phyloP scores from a whole-genome alignment of 2,329 filamentous ascomycete genomes.

The Delphinella strobiligena region DNA sequence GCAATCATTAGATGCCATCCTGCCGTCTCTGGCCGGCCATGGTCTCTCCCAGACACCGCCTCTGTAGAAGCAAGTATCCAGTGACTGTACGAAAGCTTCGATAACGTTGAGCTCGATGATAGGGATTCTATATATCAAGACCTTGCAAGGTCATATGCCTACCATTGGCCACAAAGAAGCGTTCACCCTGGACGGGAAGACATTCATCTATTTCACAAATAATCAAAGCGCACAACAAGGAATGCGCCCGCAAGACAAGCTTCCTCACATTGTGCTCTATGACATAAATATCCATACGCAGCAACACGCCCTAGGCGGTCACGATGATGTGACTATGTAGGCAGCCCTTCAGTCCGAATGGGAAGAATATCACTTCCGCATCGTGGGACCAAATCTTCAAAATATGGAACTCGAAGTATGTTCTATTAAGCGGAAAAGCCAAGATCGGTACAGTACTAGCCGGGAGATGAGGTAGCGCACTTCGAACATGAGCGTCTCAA shows the following conservation, averaged over 20 bases:
- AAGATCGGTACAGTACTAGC: not conserved
- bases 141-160: not conserved
- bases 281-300: not conserved
- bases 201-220: not conserved
- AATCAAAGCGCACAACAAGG: not conserved
- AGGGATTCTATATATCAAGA: not conserved
- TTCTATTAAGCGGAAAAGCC: constrained; percentile 8
- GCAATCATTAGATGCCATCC: not conserved
- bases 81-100: not conserved
- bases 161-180: not conserved
- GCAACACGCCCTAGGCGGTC: not conserved
- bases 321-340: not conserved
- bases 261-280: not conserved
- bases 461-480: not conserved
- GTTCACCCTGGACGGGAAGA: not conserved
- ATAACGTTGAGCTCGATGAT: not conserved
- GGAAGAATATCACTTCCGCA: not conserved
- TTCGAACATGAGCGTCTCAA: not conserved
- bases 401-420: constrained; percentile 12
- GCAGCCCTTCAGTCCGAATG: constrained; percentile 2
- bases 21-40: not conserved
- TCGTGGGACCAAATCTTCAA: not conserved
- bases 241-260: not conserved
- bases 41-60: not conserved
- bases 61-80: not conserved